Percentiles rank a stretch among this genome's conserved stretches.
These are phyloP conservation scores for Skeletonema menzelii DNA, from an alignment of 108 stramenopile genomes.

Conservation along the genomic window DNA sequence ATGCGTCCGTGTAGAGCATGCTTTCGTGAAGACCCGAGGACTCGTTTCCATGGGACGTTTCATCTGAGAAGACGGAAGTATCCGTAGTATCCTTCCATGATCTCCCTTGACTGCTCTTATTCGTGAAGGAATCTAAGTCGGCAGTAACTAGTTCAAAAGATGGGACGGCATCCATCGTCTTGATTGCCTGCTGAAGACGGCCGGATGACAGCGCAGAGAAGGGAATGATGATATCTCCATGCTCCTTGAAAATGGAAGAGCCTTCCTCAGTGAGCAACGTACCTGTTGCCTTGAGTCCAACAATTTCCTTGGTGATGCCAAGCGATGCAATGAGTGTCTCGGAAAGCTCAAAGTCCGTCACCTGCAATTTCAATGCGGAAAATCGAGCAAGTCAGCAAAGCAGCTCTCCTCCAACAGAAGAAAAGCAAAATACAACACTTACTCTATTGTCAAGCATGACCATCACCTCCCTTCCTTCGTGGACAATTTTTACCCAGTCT, in stretches of 20 bases:
- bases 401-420: not conserved
- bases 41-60: conserved; percentile 5
- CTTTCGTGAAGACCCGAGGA: conserved; percentile 5
- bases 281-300: conserved; percentile 22
- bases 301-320: conserved; percentile 26
- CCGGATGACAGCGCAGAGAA: conserved; percentile 26
- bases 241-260: conserved; percentile 20
- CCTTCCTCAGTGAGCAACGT: conserved; percentile 4
- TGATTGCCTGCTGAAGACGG: conserved; percentile 11
- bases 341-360: conserved; percentile 20
- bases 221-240: conserved; percentile 34
- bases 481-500: conserved; percentile 20
- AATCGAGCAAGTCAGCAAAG: not conserved
- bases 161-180: conserved; percentile 18
- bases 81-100: not conserved
- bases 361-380: not conserved
- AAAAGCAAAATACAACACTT: conserved; percentile 5
- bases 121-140: not conserved
- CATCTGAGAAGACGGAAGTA: conserved; percentile 2
- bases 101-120: not conserved
- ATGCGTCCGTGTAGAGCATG: conserved; percentile 14
- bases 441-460: conserved; percentile 17
- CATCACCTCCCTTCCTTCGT: conserved; percentile 31
- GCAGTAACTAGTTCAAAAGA: conserved; percentile 29
- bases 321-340: conserved; percentile 32